Base-by-base conservation (phyloP, 2,329 filamentous ascomycete species). In the Fusarium sp. region DNA sequence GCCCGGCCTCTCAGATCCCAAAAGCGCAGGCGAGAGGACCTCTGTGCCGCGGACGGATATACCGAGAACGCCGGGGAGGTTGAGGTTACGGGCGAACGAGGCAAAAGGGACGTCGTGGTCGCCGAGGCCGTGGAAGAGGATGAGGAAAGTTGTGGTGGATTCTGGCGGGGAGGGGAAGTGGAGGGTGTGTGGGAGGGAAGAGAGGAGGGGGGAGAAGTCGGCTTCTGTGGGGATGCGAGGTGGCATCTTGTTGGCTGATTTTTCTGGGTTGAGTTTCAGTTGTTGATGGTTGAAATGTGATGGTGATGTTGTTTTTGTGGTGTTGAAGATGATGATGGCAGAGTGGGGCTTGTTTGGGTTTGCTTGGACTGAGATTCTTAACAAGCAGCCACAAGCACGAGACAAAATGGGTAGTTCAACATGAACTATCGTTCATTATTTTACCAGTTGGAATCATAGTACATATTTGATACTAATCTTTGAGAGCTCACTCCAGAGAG, bases 121-220 rank as follows among this genome's bases (percentile, higher is more conserved):
- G 72, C 95, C 95, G 14, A 97, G 89, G 73, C 95, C 95, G 82
- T 97, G 95, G 67, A 97, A 90, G 61, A 97, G 89, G 79, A 97
- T 84, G 71, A 97, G 90, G 76, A 97, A 87, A 77, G 95, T 92
- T 50, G 91, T 93, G 11, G 92, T 90, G 14, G 89, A 88, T 70
- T 93, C 90, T 41, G 88, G 84, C 25, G 88, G 87, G 32, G 85
- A 81, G 48, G 88, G 88, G 79, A 85, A 88, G 75, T 88, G 84
- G 54, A 88, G 80, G 60, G 85, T 83, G 68, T 87, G 78, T 14
- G 83, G 83, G 62, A 89, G 82, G 52, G 20, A 79, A 43, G 84
- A 78, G 25, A 81, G 73, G 43, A 89, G 83, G 34, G 84, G 76
- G 41, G 82, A 71, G 73, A 91, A 90, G 80, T 91, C 89, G 18